Evolutionary conservation across 2,329 filamentous ascomycete species (phyloP).

Genomic region (Pseudogymnoascus sp.): DNA sequence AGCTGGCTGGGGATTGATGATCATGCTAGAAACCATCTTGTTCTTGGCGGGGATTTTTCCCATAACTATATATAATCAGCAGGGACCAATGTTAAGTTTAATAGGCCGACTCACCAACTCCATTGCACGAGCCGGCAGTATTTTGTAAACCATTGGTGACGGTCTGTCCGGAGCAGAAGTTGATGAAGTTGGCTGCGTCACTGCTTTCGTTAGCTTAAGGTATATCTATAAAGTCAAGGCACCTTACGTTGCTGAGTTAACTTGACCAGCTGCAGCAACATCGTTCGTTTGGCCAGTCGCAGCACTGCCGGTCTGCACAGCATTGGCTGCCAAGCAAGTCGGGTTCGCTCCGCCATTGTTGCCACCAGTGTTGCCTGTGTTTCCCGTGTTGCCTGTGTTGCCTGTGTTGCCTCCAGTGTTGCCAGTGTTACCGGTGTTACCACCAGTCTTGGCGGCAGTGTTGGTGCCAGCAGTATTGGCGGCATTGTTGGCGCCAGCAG

Average conservation of each 20-base stretch:
- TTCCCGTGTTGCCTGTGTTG: conserved; percentile 10
- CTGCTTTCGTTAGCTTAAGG: conserved; percentile 32
- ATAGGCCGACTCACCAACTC: conserved; percentile 19
- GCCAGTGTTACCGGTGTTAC: conserved; percentile 19
- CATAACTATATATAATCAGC: conserved; percentile 21
- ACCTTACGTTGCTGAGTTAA: conserved; percentile 26
- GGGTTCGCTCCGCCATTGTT: conserved; percentile 24
- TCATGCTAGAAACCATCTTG: conserved; percentile 27
- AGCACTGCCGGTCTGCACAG: conserved; percentile 17
- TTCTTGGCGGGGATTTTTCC: conserved; percentile 27
- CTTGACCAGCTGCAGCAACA: conserved; percentile 25
- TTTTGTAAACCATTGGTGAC: conserved; percentile 53
- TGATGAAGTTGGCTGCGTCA: conserved; percentile 33
- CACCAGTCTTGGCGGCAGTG: conserved; percentile 10
- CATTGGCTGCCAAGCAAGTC: conserved; percentile 32
- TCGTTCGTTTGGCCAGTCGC: conserved; percentile 39
- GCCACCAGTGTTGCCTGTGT: conserved; percentile 18
- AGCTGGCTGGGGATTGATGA: conserved; percentile 22
- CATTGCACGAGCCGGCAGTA: conserved; percentile 51
- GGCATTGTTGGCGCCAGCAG: too few relatives aligned
- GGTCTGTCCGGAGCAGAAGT: conserved; percentile 27
- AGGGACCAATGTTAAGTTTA: background rate
- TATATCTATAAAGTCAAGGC: background rate
- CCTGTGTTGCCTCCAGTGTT: conserved; percentile 19
- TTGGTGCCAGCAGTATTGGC: background rate